Evolutionary conservation across 345 rosid species (phyloP), one percentile per base, ranked within the genome.

Genomic region (Cardiospermum halicacabum): DNA sequence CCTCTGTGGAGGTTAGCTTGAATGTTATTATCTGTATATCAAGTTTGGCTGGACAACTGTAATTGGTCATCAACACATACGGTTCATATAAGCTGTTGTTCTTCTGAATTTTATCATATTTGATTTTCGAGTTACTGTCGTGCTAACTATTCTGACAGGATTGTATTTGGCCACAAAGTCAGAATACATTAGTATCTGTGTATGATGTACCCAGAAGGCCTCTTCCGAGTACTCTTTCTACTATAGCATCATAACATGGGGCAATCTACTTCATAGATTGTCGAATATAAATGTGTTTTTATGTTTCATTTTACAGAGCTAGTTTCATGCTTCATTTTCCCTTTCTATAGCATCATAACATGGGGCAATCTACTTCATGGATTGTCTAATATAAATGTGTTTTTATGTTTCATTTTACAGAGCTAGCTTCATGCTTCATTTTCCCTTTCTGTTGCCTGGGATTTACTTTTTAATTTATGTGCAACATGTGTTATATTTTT

Each of bases 1-100:
- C 50, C 37, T 27, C 36, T 27, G 60, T 34, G 67, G 49, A 62
- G 67, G 65, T 72, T 60, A 64, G 68, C 55, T 67, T 51, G 7
- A 48, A 72, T 67, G 68, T 32, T 53, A 62, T 39, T 56, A 22
- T 50, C 28, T 60, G 53, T 60, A 60, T 25, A 59, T 28, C 51
- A 16, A 42, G 34, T 60, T 16, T 60, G 51, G 27, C 53, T 42
- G 51, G 51, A 47, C 11, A 8, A 47, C 19, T 47, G 51, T 47
- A 47, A 47, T 47, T 60, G n/a, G n/a, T 12, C 5, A 19, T 42
- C 43, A 24, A 26, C 37, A 1, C 25, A 16, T 25, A 11, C 11
- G 8, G 64, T 11, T 15, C 47, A 60, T 49, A 18, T 60, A 22
- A 40, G 49, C 43, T 39, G 7, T 60, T 42, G 16, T 40, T 36